These are phyloP conservation scores for Umbelopsis sp. DNA, from an alignment of 371 early-diverging fungal genomes.

Conservation along the genomic window DNA sequence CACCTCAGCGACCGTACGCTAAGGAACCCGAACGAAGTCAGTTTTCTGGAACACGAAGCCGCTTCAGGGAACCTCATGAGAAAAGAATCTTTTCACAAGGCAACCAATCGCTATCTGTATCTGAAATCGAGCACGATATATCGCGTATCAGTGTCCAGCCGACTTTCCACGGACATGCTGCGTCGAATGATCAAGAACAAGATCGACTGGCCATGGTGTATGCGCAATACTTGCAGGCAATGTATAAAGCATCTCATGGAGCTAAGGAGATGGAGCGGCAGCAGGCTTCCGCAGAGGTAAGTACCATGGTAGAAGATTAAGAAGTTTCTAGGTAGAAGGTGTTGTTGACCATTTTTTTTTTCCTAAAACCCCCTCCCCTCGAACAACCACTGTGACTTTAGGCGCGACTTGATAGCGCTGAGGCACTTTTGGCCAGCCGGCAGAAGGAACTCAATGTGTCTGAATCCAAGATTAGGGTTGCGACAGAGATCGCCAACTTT, in stretches of 20 bases:
- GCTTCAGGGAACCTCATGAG: background rate
- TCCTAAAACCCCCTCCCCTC: too few relatives aligned
- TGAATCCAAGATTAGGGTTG: conserved; percentile 4
- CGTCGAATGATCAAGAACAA: background rate
- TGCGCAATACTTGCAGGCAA: conserved; percentile 12
- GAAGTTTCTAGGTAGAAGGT: background rate
- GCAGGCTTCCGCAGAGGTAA: conserved; percentile 3
- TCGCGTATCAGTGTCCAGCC: background rate
- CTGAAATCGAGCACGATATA: background rate
- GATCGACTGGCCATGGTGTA: background rate
- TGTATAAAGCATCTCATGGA: conserved; percentile 10
- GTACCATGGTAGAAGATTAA: background rate
- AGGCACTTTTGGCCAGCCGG: background rate
- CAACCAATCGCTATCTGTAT: background rate
- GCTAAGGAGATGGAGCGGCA: background rate
- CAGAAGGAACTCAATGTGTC: conserved; percentile 4
- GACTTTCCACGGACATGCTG: background rate
- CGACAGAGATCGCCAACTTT: background rate
- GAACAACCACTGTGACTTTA: too few relatives aligned
- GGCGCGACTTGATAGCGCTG: background rate
- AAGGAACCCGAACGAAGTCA: background rate
- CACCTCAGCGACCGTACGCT: background rate
- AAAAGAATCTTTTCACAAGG: background rate
- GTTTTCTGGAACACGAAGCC: background rate
- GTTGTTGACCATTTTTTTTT: background rate